These are phyloP conservation scores for Hypericum perforatum DNA, from an alignment of 345 rosid genomes.

Conservation along the genomic window DNA sequence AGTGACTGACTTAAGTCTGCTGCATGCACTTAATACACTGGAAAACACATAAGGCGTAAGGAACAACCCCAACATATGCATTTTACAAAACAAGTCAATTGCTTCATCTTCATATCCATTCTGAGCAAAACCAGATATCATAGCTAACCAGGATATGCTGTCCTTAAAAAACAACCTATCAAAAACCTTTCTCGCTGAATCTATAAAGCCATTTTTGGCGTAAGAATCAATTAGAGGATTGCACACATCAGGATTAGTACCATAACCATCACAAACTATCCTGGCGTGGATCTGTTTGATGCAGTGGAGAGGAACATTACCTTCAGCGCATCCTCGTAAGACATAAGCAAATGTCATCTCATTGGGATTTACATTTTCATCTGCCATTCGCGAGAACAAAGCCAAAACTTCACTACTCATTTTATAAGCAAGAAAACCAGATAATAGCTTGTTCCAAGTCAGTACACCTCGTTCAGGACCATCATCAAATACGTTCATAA, in stretches of 20 bases:
- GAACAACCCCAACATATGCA: constrained; percentile 40
- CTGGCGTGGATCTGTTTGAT: constrained; percentile 59
- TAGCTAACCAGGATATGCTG: constrained; percentile 72
- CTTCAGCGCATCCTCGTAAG: constrained; percentile 41
- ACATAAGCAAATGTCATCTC: constrained; percentile 35
- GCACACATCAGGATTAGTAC: constrained; percentile 30
- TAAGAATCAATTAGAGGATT: constrained; percentile 66
- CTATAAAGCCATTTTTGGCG: constrained; percentile 46
- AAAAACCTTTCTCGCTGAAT: constrained; percentile 47
- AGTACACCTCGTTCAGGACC: constrained; percentile 41
- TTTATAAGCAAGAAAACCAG: constrained; percentile 32
- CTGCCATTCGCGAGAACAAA: constrained; percentile 33
- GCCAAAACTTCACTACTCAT: constrained; percentile 21
- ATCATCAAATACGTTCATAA: constrained; percentile 50
- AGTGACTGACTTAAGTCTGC: constrained; percentile 43
- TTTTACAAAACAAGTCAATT: constrained; percentile 39
- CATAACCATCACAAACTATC: constrained; percentile 48
- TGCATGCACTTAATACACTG: constrained; percentile 74
- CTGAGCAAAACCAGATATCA: constrained; percentile 66
- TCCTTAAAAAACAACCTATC: constrained; percentile 42
- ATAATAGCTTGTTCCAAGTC: constrained; percentile 48
- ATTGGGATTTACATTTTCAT: constrained; percentile 29
- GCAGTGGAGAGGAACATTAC: constrained; percentile 20
- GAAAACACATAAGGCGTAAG: constrained; percentile 75
- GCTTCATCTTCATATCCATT: constrained; percentile 57